Evolutionary conservation across 2,329 filamentous ascomycete species (phyloP).

Genomic region (Colletotrichum sp.): DNA sequence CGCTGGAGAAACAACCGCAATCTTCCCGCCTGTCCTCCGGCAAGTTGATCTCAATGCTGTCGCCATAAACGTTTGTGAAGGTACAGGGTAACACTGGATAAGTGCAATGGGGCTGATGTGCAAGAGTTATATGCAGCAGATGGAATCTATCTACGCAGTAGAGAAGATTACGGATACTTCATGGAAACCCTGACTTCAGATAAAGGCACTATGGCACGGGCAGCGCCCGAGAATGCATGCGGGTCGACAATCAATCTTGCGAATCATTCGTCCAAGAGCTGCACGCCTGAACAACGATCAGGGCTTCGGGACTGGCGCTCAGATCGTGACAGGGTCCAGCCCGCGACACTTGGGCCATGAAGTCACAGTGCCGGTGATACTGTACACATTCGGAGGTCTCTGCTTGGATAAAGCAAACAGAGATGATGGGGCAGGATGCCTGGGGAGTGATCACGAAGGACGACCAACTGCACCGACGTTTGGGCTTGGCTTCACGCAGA

Average conservation of each 20-base stretch:
- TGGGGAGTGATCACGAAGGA: neutral
- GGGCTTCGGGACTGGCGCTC: slow-evolving; percentile 9
- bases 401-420: neutral
- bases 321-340: neutral
- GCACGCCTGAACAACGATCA: slow-evolving; percentile 7
- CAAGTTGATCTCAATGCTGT: neutral
- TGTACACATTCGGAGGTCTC: neutral
- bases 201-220: neutral
- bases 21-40: neutral
- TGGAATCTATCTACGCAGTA: neutral
- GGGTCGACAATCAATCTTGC: neutral
- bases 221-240: neutral
- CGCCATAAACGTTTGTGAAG: neutral
- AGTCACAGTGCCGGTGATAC: neutral
- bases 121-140: neutral
- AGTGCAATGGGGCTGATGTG: neutral
- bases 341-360: neutral
- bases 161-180: neutral
- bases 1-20: neutral
- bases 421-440: neutral
- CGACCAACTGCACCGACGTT: neutral
- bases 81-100: neutral
- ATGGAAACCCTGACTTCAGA: neutral
- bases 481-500: neutral
- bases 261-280: neutral